Evolutionary conservation across 2,329 filamentous ascomycete genomes (phyloP).

Genomic region (Calonectria fujianensis): DNA sequence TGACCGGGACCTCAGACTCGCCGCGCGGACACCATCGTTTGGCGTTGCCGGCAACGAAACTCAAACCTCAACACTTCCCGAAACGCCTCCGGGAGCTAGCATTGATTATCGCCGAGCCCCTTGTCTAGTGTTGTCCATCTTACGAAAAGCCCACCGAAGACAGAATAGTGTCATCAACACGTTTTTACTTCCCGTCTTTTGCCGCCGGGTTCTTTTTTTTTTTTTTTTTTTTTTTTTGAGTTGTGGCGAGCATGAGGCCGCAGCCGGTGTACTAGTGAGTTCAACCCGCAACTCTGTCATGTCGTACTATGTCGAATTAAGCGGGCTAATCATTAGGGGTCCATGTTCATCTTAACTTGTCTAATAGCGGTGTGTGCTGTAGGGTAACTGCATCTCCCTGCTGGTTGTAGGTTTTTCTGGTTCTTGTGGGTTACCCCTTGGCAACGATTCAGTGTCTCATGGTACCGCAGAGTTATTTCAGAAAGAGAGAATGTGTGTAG

Average conservation of each 20-base stretch:
- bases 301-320: not conserved
- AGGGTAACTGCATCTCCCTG: not conserved
- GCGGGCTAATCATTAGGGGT: not conserved
- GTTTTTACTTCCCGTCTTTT: not conserved
- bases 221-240: slow-evolving; percentile 17
- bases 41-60: not conserved
- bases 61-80: not conserved
- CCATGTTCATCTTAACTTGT: not conserved
- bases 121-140: slow-evolving; percentile 7
- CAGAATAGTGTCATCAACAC: not conserved
- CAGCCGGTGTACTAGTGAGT: slow-evolving; percentile 7
- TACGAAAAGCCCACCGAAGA: not conserved
- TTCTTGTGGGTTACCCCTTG: not conserved
- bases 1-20: not conserved
- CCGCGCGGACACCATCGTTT: not conserved
- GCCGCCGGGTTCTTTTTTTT: slow-evolving; percentile 1
- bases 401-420: not conserved
- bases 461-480: not conserved
- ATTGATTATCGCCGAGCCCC: slow-evolving; percentile 19
- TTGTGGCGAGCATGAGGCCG: slow-evolving; percentile 12
- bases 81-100: slow-evolving; percentile 11
- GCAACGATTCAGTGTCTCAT: not conserved
- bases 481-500: not conserved
- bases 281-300: not conserved
- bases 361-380: not conserved